Evolutionary conservation across 176 grass and related monocot species (phyloP).

Genomic region (barley (Hordeum vulgare)): MorexV3_pseudomolecules_assembly NC_058524.1:215936280-215936779

Average conservation of each 20-base stretch:
- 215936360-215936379: constrained; percentile 62
- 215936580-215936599: constrained; percentile 43
- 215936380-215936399: constrained; percentile 13
- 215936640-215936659: too few species aligned
- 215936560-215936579: constrained; percentile 78
- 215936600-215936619: constrained; percentile 56
- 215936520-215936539: constrained; percentile 51
- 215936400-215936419: not conserved
- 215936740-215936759: too few species aligned
- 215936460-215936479: not conserved
- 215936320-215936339: constrained; percentile 92
- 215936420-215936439: not conserved
- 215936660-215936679: too few species aligned
- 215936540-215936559: constrained; percentile 49
- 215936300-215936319: constrained; percentile 39
- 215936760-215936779: too few species aligned
- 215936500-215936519: constrained; percentile 63
- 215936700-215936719: too few species aligned
- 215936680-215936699: too few species aligned
- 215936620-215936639: not conserved
- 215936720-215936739: too few species aligned
- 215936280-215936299: constrained; percentile 22
- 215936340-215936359: constrained; percentile 67
- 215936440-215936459: not conserved
- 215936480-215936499: not conserved